Evolutionary conservation across 2,329 filamentous ascomycete genomes (phyloP).

Genomic region (Colletotrichum phormii): DNA sequence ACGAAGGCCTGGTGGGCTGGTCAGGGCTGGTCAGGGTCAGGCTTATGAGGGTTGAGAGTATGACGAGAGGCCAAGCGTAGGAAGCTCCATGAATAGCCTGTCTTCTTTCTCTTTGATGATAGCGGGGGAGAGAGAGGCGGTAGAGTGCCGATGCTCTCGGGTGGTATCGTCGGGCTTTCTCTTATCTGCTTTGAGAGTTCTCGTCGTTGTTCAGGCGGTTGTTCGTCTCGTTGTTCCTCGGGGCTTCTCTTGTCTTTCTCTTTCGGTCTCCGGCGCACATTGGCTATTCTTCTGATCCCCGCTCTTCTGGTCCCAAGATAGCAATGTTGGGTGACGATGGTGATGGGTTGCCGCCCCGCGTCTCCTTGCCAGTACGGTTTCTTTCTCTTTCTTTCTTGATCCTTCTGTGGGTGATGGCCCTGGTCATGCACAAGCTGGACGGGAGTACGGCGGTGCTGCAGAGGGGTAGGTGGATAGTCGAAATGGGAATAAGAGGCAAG

Average conservation of each 20-base stretch:
- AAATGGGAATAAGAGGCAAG: background rate
- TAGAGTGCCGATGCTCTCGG: background rate
- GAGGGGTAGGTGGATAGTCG: background rate
- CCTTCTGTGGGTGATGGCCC: background rate
- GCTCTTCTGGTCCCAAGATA: background rate
- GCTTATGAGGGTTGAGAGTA: conserved; percentile 5
- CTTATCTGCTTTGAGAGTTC: conserved; percentile 1
- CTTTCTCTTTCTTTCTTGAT: background rate
- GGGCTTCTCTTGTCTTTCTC: background rate
- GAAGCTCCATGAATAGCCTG: conserved; percentile 32
- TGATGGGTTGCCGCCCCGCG: background rate
- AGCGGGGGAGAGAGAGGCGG: background rate
- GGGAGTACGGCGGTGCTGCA: background rate
- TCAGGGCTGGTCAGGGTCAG: background rate
- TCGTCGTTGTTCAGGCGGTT: background rate
- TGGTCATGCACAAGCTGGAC: background rate
- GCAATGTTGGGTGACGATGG: background rate
- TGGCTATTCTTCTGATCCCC: conserved; percentile 2
- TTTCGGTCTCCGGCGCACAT: background rate
- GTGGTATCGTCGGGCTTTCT: background rate
- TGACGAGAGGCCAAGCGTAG: conserved; percentile 6
- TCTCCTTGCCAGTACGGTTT: conserved; percentile 2
- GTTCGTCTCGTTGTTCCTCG: background rate
- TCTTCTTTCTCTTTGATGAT: conserved; percentile 5
- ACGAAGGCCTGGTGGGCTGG: conserved; percentile 1